Conservation (phyloP, 306 rosid species). For the Vigna nakashimae region DNA sequence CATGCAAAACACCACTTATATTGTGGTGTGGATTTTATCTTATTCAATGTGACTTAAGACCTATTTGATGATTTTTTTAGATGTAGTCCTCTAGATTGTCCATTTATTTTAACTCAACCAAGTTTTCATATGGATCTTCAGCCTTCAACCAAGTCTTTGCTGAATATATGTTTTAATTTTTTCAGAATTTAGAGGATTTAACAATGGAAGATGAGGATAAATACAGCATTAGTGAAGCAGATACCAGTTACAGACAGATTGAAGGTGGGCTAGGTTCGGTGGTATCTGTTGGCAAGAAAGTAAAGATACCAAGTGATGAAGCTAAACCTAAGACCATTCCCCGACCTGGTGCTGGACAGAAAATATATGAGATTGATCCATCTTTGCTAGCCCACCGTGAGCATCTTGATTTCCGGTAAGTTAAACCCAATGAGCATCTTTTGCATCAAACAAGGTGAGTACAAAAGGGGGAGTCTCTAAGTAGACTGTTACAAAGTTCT, state of each 20-base stretch:
- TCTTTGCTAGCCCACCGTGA: slow-evolving; percentile 52
- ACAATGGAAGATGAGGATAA: slow-evolving; percentile 57
- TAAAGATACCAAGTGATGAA: slow-evolving; percentile 41
- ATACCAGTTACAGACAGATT: slow-evolving; percentile 43
- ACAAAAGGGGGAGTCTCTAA: background rate
- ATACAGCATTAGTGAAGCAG: slow-evolving; percentile 47
- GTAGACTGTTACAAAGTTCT: background rate
- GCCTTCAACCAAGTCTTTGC: background rate
- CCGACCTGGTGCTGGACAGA: slow-evolving; percentile 82
- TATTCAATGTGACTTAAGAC: background rate
- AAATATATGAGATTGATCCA: slow-evolving; percentile 85
- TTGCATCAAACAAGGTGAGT: too few relatives aligned
- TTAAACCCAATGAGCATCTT: background rate
- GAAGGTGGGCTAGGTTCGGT: slow-evolving; percentile 53
- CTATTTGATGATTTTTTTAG: background rate
- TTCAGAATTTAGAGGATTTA: slow-evolving; percentile 54
- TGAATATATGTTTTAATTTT: slow-evolving; percentile 49
- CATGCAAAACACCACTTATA: background rate
- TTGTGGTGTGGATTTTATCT: background rate
- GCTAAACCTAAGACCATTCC: slow-evolving; percentile 60
- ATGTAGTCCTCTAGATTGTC: too few relatives aligned
- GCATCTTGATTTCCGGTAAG: slow-evolving; percentile 98
- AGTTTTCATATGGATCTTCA: too few relatives aligned
- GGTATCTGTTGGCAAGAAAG: slow-evolving; percentile 45
- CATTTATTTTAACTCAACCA: too few relatives aligned